A percentile compares a stretch with the other conserved stretches of the same genome.
phyloP scores from a whole-genome alignment of 352 stramenopile species.

The Phytophthora megakarya region DNA sequence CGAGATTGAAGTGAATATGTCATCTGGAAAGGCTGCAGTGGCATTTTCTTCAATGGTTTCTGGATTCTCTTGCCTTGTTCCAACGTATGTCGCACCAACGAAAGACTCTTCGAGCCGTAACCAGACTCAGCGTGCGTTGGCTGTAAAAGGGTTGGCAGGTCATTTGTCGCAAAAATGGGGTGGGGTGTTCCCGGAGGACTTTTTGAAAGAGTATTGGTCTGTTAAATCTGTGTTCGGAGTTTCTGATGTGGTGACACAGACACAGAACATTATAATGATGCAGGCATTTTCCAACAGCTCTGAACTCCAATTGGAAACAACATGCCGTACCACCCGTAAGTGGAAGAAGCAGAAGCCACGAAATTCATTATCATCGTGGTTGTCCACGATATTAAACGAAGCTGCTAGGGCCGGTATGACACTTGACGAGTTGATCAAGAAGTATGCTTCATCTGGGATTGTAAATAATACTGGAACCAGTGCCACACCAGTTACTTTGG shows the following conservation, averaged over 20 bases:
- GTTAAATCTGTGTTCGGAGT: constrained; percentile 60
- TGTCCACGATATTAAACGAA: constrained; percentile 26
- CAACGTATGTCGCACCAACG: constrained; percentile 41
- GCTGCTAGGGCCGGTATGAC: constrained; percentile 26
- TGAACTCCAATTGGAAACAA: constrained; percentile 1
- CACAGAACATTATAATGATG: constrained; percentile 31
- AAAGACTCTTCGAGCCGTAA: constrained; percentile 10
- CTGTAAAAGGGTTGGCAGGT: constrained; percentile 72
- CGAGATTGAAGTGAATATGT: constrained; percentile 60
- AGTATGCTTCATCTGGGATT: constrained; percentile 21
- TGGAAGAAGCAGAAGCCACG: constrained; percentile 10
- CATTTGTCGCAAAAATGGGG: constrained; percentile 59
- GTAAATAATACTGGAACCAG: constrained; percentile 7
- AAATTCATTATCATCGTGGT: constrained; percentile 22
- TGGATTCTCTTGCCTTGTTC: constrained; percentile 43
- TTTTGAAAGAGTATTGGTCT: constrained; percentile 74
- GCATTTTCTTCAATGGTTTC: constrained; percentile 64
- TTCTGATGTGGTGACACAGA: constrained; percentile 30
- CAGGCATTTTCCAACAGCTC: constrained; percentile 51
- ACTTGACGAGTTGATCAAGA: constrained; percentile 30
- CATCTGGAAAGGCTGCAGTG: constrained; percentile 51
- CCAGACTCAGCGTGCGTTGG: constrained; percentile 40
- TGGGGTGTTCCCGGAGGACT: constrained; percentile 63
- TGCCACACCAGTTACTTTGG: neutral
- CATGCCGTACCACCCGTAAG: constrained; percentile 3